Evolutionary conservation across 192 early-diverging fungal genomes (phyloP), one percentile per base, ranked within the genome.

Genomic region (Podila horticola): DNA sequence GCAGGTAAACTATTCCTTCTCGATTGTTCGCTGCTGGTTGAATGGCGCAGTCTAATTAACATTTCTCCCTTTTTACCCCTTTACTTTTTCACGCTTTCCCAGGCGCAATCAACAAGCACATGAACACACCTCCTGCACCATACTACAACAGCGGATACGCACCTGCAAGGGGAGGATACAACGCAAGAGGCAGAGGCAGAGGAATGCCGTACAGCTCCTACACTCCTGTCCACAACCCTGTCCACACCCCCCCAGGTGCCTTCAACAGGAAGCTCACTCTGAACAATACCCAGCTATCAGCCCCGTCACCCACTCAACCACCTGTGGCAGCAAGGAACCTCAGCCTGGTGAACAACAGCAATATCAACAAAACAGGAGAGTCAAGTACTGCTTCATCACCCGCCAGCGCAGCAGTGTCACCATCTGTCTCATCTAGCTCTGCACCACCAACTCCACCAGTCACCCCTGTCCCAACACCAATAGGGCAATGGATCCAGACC

Each of bases 31-130:
- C 13, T 45, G 41, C 15, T 45, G 15, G 41, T 17, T 15, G 15
- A 17, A 45, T 45, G 41, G 41, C 41, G 41, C 41, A 45, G 41
- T 17, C 4, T 12, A 17, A 45, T 17, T 45, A 13, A 45, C 13
- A 13, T 45, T 12, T 45, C 22, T 69, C 15, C 20, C n/a, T 58
- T 55, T 45, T 55, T 20, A 61, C 30, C 7, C 19, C 48, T 26
- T 55, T 59, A 0, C 33, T 45, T 4, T 49, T 45, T 6, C 8
- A 45, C 19, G 1, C 30, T 20, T 33, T 60, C 3, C 41, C 41
- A 81, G 77, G 77, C 17, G 77, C 77, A 7, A 81, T 81, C 24
- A 81, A 73, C 67, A 81, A 81, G 62, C 77, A 81, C 45, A 58
- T 76, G 55, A 57, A 76, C 34, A 59, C 74, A 5, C 20, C 66